These are phyloP conservation scores for Lactifluus hygrophoroides DNA, from an alignment of 768 basidiomycete genomes.

Conservation along the genomic window DNA sequence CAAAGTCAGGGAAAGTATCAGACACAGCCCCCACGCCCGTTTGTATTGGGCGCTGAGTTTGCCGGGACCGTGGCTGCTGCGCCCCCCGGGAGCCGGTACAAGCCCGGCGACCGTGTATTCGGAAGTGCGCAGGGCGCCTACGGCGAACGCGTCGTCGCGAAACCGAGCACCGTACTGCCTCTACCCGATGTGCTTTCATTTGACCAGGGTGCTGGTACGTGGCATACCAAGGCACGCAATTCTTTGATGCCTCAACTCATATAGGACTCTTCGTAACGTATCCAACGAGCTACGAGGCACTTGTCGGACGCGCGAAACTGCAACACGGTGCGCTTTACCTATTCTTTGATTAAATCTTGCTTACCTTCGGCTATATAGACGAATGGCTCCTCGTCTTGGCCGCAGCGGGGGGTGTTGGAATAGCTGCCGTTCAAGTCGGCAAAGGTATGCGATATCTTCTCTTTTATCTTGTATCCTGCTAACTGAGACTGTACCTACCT, in stretches of 20 bases:
- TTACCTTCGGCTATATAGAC: conserved; percentile 34
- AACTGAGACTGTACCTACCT: background rate
- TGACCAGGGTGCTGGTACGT: conserved; percentile 76
- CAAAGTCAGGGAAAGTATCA: conserved; percentile 91
- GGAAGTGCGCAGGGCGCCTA: conserved; percentile 73
- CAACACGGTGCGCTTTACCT: conserved; percentile 46
- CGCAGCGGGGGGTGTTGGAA: conserved; percentile 93
- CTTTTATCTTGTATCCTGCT: background rate
- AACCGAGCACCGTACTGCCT: conserved; percentile 43
- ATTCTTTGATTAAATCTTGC: background rate
- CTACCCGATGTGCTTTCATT: conserved; percentile 72
- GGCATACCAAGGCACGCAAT: background rate
- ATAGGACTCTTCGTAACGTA: conserved; percentile 78
- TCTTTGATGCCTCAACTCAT: background rate
- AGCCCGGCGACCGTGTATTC: conserved; percentile 82
- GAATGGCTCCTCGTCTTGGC: conserved; percentile 93
- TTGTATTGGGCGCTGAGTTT: conserved; percentile 79
- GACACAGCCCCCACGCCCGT: conserved; percentile 73
- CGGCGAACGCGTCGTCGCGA: conserved; percentile 63
- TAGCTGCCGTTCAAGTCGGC: conserved; percentile 86
- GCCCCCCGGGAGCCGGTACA: conserved; percentile 68
- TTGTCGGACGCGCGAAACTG: conserved; percentile 76
- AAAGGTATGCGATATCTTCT: conserved; percentile 49
- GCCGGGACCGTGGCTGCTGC: conserved; percentile 80
- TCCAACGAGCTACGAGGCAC: conserved; percentile 89